Evolutionary conservation across 2,329 filamentous ascomycete species (phyloP).

Genomic region (Aureobasidium sp.): DNA sequence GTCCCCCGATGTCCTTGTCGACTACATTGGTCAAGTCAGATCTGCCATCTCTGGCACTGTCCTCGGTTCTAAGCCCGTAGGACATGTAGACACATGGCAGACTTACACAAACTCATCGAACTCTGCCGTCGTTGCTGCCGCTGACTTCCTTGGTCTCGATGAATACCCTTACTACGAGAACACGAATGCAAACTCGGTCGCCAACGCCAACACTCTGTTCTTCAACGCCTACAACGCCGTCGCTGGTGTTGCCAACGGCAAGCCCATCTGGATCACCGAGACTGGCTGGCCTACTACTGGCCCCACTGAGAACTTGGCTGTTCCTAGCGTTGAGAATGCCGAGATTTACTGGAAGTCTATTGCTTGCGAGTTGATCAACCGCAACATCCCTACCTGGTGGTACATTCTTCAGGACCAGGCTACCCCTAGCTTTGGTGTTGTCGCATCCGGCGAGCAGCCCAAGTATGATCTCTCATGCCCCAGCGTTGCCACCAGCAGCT

Average conservation of each 20-base stretch:
- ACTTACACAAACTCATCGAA: slow-evolving; percentile 67
- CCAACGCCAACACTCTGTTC: slow-evolving; percentile 57
- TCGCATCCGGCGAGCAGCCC: slow-evolving; percentile 46
- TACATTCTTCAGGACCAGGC: slow-evolving; percentile 60
- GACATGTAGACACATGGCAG: slow-evolving; percentile 81
- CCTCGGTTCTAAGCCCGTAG: slow-evolving; percentile 48
- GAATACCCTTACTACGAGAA: slow-evolving; percentile 68
- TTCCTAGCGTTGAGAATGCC: slow-evolving; percentile 58
- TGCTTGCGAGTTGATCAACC: slow-evolving; percentile 59
- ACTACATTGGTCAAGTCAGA: slow-evolving; percentile 63
- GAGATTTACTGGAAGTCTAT: slow-evolving; percentile 73
- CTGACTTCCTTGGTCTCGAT: slow-evolving; percentile 77
- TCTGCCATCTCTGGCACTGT: slow-evolving; percentile 53
- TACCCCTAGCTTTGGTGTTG: slow-evolving; percentile 62
- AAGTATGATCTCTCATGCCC: slow-evolving; percentile 55
- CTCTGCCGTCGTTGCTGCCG: slow-evolving; percentile 55
- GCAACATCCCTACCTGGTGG: slow-evolving; percentile 58
- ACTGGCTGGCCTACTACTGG: slow-evolving; percentile 79
- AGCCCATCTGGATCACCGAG: slow-evolving; percentile 78
- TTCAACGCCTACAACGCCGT: slow-evolving; percentile 55
- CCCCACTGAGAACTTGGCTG: slow-evolving; percentile 49
- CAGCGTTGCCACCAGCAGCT: slow-evolving; percentile 14
- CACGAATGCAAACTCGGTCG: slow-evolving; percentile 57
- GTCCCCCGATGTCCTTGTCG: slow-evolving; percentile 51
- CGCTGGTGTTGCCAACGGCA: slow-evolving; percentile 49